Conservation (phyloP, 2,329 filamentous ascomycete species). For the Ceratocystis lukuohia region DNA sequence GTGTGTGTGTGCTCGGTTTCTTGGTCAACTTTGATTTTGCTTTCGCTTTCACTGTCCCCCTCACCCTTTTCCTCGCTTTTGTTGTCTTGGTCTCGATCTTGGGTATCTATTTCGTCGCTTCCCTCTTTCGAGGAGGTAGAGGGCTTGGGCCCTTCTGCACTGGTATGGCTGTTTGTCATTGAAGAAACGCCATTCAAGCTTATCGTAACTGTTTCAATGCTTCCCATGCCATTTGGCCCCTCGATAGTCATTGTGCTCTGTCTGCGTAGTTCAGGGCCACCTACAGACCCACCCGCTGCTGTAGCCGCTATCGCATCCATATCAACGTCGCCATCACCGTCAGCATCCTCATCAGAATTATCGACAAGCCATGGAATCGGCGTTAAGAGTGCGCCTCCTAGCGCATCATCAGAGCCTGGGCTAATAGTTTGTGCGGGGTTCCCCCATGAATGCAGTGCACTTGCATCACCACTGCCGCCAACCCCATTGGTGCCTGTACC, state of each 20-base stretch:
- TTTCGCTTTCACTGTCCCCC: conserved; percentile 30
- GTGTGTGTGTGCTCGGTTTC: conserved; percentile 71
- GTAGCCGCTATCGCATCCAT: conserved; percentile 13
- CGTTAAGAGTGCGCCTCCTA: conserved; percentile 82
- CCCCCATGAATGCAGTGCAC: conserved; percentile 30
- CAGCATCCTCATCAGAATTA: conserved; percentile 27
- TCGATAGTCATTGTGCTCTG: conserved; percentile 71
- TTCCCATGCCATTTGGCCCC: conserved; percentile 63
- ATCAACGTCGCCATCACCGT: conserved; percentile 19
- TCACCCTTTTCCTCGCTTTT: conserved; percentile 18
- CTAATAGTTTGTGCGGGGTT: conserved; percentile 34
- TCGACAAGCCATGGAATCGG: conserved; percentile 79
- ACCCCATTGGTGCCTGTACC: conserved; percentile 47
- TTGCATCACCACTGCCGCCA: conserved; percentile 25
- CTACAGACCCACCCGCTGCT: conserved; percentile 10
- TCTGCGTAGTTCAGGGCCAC: conserved; percentile 44
- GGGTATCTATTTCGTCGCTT: conserved; percentile 19
- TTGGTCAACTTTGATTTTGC: no score
- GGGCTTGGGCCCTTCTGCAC: neutral
- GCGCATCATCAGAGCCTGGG: conserved; percentile 71
- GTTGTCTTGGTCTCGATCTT: neutral
- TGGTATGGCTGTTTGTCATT: conserved; percentile 23
- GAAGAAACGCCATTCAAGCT: conserved; percentile 56
- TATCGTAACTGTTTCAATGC: conserved; percentile 68
- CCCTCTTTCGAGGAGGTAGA: conserved; percentile 15